phyloP scores from a whole-genome alignment of 192 early-diverging fungal genomes.

The Obelidium mucronatum region DNA sequence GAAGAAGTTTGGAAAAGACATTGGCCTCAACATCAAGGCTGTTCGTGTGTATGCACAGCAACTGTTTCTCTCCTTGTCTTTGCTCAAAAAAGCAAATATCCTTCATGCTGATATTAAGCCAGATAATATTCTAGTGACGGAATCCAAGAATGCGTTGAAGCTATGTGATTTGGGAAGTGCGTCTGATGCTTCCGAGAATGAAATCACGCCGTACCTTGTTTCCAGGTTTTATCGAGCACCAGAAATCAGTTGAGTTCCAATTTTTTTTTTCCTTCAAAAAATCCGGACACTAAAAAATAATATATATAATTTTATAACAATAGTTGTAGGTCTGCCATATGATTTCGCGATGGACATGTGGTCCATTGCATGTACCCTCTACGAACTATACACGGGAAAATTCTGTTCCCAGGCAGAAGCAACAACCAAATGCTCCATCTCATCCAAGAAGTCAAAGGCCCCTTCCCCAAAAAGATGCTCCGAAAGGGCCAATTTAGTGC shows the following conservation, averaged over 20 bases:
- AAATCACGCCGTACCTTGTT: conserved; percentile 96
- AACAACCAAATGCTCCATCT: conserved; percentile 97
- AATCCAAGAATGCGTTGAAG: conserved; percentile 78
- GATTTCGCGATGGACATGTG: conserved; percentile 92
- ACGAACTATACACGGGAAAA: conserved; percentile 96
- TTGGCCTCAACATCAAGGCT: conserved; percentile 92
- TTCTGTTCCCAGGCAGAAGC: conserved; percentile 89
- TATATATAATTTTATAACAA: too few species aligned
- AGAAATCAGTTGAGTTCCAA: conserved; percentile 79
- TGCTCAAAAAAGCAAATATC: conserved; percentile 82
- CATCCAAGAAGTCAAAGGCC: conserved; percentile 94
- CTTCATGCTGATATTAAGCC: conserved; percentile 98
- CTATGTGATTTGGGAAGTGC: conserved; percentile 96
- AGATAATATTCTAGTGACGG: conserved; percentile 94
- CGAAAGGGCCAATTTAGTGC: conserved; percentile 80
- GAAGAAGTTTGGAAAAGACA: conserved; percentile 94
- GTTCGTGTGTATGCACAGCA: conserved; percentile 93
- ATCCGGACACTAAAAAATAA: too few species aligned
- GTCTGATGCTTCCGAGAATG: conserved; percentile 84
- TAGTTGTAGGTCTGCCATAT: conserved; percentile 87
- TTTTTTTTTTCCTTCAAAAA: not conserved
- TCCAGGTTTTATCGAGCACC: conserved; percentile 96
- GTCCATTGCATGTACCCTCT: conserved; percentile 94
- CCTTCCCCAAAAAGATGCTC: conserved; percentile 83
- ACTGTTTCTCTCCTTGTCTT: conserved; percentile 82